Percentiles rank a stretch among this genome's conserved stretches.
Evolutionary conservation across 345 rosid genomes (phyloP).

Genomic region (Heritiera fomes): DNA sequence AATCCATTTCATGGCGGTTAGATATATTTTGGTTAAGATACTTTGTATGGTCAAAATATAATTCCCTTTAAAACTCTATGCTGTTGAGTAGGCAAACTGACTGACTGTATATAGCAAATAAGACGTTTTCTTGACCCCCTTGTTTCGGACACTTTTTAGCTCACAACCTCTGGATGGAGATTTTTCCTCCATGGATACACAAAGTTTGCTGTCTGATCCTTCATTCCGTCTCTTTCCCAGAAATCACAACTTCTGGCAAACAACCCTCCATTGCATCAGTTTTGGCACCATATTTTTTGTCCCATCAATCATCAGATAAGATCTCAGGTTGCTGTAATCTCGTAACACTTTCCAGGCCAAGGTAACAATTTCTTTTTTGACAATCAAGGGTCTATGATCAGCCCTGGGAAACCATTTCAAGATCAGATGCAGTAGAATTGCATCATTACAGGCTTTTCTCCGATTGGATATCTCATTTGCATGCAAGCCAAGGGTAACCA

Average conservation of each 20-base stretch:
- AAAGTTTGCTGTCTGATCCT: constrained; percentile 11
- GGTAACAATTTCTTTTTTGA: not conserved
- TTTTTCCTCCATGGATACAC: constrained; percentile 26
- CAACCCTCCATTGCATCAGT: not conserved
- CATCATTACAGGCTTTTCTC: not conserved
- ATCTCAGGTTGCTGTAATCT: not conserved
- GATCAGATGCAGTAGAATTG: constrained; percentile 10
- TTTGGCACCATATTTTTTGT: not conserved
- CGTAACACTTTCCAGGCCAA: not conserved
- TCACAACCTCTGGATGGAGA: constrained; percentile 32
- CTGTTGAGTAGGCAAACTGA: not conserved
- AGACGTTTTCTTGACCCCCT: constrained; percentile 17
- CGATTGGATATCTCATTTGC: not conserved
- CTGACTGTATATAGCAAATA: constrained; percentile 21
- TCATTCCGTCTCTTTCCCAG: constrained; percentile 24
- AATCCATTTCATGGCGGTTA: not conserved
- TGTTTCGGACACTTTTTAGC: constrained; percentile 18
- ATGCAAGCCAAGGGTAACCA: not conserved
- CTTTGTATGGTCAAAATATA: not conserved
- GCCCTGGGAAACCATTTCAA: not conserved
- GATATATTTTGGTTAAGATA: not conserved
- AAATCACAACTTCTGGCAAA: not conserved
- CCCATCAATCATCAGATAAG: not conserved
- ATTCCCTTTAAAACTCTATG: not conserved
- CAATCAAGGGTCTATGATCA: not conserved